A percentile compares a stretch with the other conserved stretches of the same genome.
Conservation (phyloP, 257 asterid species). For the Fraxinus quadrangulata region DNA sequence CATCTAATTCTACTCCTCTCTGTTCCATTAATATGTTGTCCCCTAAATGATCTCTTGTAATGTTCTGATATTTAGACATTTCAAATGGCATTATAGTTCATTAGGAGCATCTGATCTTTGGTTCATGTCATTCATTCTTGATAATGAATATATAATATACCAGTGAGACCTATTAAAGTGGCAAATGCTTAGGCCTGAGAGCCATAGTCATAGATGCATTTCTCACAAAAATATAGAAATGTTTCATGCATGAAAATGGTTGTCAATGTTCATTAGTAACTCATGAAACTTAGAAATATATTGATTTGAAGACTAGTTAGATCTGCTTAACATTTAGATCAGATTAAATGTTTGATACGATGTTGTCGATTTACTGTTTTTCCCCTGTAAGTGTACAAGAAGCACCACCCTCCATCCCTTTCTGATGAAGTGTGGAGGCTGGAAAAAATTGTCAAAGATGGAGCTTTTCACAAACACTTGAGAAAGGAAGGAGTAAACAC, state of each 20-base stretch:
- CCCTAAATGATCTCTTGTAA: not conserved
- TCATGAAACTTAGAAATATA: not conserved
- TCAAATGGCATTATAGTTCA: not conserved
- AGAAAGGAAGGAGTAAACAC: constrained; percentile 63
- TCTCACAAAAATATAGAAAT: not conserved
- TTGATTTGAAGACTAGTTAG: not conserved
- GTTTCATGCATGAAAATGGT: not conserved
- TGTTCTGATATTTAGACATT: not conserved
- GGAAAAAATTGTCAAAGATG: constrained; percentile 87
- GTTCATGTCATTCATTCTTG: not conserved
- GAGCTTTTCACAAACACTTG: constrained; percentile 87
- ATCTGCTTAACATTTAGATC: not conserved
- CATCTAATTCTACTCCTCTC: too few relatives aligned
- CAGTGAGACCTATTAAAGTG: not conserved
- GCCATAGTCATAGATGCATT: too few relatives aligned
- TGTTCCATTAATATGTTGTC: not conserved
- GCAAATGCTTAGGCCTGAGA: not conserved
- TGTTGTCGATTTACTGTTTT: constrained; percentile 11
- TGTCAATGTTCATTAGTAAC: not conserved
- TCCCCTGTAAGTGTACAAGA: constrained; percentile 76
- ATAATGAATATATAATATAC: too few relatives aligned
- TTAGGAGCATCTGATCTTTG: not conserved
- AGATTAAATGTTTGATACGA: constrained; percentile 2
- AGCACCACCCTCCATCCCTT: constrained; percentile 92
- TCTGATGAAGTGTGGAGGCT: constrained; percentile 87